These are phyloP conservation scores for Neohortaea acidophila DNA, from an alignment of 495 filamentous ascomycete species.

Conservation along the genomic window DNA sequence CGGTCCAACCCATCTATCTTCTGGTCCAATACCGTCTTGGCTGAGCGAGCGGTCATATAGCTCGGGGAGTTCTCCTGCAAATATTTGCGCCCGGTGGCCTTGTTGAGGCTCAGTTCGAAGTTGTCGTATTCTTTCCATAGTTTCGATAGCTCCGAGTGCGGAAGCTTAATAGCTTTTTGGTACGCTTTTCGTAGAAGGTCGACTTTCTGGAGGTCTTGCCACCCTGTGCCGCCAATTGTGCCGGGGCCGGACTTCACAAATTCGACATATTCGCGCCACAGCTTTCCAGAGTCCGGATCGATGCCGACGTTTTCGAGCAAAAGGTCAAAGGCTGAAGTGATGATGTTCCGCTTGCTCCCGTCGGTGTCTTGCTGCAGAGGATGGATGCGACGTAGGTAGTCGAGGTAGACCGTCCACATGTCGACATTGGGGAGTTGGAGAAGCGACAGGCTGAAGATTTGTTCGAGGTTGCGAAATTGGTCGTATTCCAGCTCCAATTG, in stretches of 20 bases:
- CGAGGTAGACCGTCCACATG: constrained; percentile 85
- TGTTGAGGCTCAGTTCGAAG: constrained; percentile 87
- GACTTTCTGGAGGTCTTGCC: constrained; percentile 98
- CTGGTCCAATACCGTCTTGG: constrained; percentile 67
- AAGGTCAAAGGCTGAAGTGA: constrained; percentile 76
- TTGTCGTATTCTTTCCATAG: constrained; percentile 96
- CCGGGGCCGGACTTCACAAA: constrained; percentile 81
- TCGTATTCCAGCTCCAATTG: constrained; percentile 77
- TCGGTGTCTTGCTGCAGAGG: constrained; percentile 66
- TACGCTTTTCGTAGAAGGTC: constrained; percentile 80
- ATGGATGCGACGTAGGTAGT: constrained; percentile 84
- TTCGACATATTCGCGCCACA: constrained; percentile 87
- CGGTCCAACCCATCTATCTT: constrained; percentile 64
- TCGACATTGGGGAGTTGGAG: constrained; percentile 58
- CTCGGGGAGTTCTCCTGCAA: constrained; percentile 78
- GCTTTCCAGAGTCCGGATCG: constrained; percentile 75
- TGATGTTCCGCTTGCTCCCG: constrained; percentile 55
- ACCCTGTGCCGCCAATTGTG: constrained; percentile 62
- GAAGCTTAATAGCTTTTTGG: constrained; percentile 72
- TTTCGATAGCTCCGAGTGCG: constrained; percentile 59
- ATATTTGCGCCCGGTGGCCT: constrained; percentile 78
- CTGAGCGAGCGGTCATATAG: constrained; percentile 86
- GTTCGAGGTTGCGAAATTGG: constrained; percentile 59
- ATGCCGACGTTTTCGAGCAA: constrained; percentile 79
- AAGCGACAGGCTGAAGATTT: constrained; percentile 63